Percentiles rank a stretch among this genome's conserved stretches.
Conservation (phyloP, 768 basidiomycete species). For the Pleurotus tuber-regium region DNA sequence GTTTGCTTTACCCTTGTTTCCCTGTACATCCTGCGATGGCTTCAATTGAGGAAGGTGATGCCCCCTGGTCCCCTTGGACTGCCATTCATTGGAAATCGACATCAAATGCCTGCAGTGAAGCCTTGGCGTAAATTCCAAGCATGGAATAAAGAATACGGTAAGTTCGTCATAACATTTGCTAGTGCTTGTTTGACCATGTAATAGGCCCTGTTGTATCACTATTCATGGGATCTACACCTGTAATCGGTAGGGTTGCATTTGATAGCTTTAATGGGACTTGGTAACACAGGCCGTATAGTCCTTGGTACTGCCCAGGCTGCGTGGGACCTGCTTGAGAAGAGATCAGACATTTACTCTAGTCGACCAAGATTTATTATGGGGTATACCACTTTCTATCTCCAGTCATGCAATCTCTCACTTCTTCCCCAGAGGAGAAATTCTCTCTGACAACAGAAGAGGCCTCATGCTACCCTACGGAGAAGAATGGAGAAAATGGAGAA, state of each 20-base stretch:
- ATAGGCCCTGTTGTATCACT: slow-evolving; percentile 40
- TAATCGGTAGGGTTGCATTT: slow-evolving; percentile 29
- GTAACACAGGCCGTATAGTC: slow-evolving; percentile 22
- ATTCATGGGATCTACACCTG: slow-evolving; percentile 39
- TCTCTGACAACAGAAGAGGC: slow-evolving; percentile 44
- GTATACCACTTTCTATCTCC: slow-evolving; percentile 18
- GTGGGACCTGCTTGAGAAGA: slow-evolving; percentile 46
- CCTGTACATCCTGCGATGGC: slow-evolving; percentile 18
- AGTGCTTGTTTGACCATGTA: background rate
- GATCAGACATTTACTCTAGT: slow-evolving; percentile 44
- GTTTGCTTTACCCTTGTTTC: background rate
- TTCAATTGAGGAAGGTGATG: slow-evolving; percentile 30
- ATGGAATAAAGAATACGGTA: slow-evolving; percentile 46
- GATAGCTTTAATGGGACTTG: background rate
- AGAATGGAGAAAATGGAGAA: slow-evolving; percentile 46
- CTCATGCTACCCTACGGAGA: slow-evolving; percentile 43
- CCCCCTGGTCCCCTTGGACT: slow-evolving; percentile 45
- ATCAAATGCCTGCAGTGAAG: slow-evolving; percentile 41
- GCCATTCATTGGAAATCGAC: slow-evolving; percentile 43
- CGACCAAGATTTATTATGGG: slow-evolving; percentile 45
- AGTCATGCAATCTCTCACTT: background rate
- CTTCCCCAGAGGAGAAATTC: slow-evolving; percentile 36
- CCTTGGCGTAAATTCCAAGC: slow-evolving; percentile 49
- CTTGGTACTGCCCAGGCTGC: slow-evolving; percentile 44
- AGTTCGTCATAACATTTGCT: slow-evolving; percentile 3